Base-by-base conservation (phyloP, 2,329 filamentous ascomycete genomes). In the Fusarium heterosporum region DNA sequence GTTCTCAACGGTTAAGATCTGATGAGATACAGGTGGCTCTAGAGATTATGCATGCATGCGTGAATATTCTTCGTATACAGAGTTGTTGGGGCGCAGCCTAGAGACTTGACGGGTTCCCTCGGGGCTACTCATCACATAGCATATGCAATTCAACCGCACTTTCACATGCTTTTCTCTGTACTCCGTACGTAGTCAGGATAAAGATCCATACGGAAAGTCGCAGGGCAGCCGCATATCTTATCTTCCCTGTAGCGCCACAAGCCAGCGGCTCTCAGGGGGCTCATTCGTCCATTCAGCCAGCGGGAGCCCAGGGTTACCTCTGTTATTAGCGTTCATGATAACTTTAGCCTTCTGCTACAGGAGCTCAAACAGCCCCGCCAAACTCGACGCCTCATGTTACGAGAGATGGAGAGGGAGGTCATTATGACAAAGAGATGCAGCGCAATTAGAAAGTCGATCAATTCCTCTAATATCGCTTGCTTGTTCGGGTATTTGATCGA, bases 121-220 rank as follows among this genome's bases (percentile, higher is more conserved):
- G 66, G 34, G 16, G 62, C 43, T 68, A 38, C 22, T 14, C 46
- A 38, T 54, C 50, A 62, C 32, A 34, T 34, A n/a, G 32, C 45
- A 25, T 41, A 72, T 61, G 70, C 69, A 62, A 72, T 69, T 66
- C 66, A 64, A 69, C 58, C 54, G 46, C 66, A 67, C 55, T 70
- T 73, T 73, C 70, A 72, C 70, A 72, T 72, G 70, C 68, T 67
- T 57, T 47, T 50, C 25, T 34, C 34, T 16, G 34, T 36, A 34
- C n/a, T n/a, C n/a, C 16, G 14, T 22, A 10, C 30, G 39, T 25
- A 25, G 8, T 19, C 30, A 12, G 36, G 13, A 25, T 17, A 58
- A n/a, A 45, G 51, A 59, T 55, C 38, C 51, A 48, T 43, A 57
- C 60, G 28, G 49, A 54, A 34, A 55, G 38, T 41, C 36, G 36